A percentile compares a stretch with the other conserved stretches of the same genome.
Evolutionary conservation across 257 asterid species (phyloP).

Genomic region (Fraxinus anomala): DNA sequence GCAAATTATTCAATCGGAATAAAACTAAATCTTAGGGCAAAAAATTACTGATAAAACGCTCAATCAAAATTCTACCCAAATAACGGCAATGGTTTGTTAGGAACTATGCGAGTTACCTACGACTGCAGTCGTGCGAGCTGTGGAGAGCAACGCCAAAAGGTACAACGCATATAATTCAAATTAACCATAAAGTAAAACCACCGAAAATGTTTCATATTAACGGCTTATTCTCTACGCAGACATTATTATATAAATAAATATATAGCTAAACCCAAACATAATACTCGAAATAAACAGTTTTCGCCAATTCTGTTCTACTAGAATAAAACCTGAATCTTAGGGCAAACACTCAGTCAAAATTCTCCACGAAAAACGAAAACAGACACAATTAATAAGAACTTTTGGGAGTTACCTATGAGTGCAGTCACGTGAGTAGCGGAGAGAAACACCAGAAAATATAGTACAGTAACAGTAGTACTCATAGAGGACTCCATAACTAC

Average conservation of each 20-base stretch:
- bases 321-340: neutral
- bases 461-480: slow-evolving; percentile 6
- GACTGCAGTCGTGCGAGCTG: slow-evolving; percentile 27
- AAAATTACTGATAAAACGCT: neutral
- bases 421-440: slow-evolving; percentile 30
- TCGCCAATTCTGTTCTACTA: neutral
- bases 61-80: neutral
- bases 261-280: neutral
- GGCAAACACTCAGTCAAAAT: neutral
- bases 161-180: slow-evolving; percentile 7
- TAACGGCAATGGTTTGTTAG: neutral
- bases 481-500: slow-evolving; percentile 33
- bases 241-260: neutral
- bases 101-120: slow-evolving; percentile 30
- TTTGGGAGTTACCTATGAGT: slow-evolving; percentile 38
- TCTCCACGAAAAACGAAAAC: neutral
- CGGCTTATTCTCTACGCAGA: neutral
- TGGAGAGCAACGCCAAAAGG: slow-evolving; percentile 28
- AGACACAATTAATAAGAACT: neutral
- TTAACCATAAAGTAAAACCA: neutral
- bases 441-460: slow-evolving; percentile 30
- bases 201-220: neutral
- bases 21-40: neutral
- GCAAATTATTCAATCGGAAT: neutral
- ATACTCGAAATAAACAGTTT: neutral